phyloP scores from a whole-genome alignment of 805 yeast genomes.

The Saccharomycopsis capsularis region DNA sequence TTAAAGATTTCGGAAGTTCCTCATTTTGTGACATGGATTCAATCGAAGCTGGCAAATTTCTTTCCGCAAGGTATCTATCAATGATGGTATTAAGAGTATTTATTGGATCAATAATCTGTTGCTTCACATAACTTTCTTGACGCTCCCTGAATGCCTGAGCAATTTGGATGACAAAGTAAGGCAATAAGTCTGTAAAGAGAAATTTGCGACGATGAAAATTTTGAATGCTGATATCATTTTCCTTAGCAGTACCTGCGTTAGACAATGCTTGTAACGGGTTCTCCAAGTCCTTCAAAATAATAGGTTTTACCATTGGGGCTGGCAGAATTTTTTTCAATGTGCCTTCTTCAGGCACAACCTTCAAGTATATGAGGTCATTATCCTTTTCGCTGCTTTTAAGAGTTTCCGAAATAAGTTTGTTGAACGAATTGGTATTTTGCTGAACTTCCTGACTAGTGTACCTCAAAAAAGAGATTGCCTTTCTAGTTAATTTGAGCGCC shows the following conservation, averaged over 20 bases:
- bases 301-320: slow-evolving; percentile 51
- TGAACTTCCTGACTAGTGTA: slow-evolving; percentile 28
- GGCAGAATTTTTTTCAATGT: slow-evolving; percentile 38
- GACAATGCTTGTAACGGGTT: slow-evolving; percentile 25
- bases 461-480: slow-evolving; percentile 34
- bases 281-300: slow-evolving; percentile 33
- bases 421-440: slow-evolving; percentile 47
- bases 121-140: slow-evolving; percentile 44
- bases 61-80: slow-evolving; percentile 37
- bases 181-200: slow-evolving; percentile 60
- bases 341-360: slow-evolving; percentile 45
- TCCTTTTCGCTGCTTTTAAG: slow-evolving; percentile 61
- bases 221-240: not conserved
- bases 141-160: slow-evolving; percentile 65
- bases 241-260: slow-evolving; percentile 8
- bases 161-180: slow-evolving; percentile 56
- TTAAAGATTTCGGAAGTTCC: slow-evolving; percentile 50
- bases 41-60: slow-evolving; percentile 54
- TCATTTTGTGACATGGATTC: slow-evolving; percentile 52
- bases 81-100: slow-evolving; percentile 40
- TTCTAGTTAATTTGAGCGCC: slow-evolving; percentile 34
- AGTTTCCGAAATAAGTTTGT: slow-evolving; percentile 36
- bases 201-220: slow-evolving; percentile 23
- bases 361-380: slow-evolving; percentile 72
- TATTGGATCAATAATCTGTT: slow-evolving; percentile 42